Conservation (phyloP, 1,284 basidiomycete genomes). For the Limonomyces culmigenus region DNA sequence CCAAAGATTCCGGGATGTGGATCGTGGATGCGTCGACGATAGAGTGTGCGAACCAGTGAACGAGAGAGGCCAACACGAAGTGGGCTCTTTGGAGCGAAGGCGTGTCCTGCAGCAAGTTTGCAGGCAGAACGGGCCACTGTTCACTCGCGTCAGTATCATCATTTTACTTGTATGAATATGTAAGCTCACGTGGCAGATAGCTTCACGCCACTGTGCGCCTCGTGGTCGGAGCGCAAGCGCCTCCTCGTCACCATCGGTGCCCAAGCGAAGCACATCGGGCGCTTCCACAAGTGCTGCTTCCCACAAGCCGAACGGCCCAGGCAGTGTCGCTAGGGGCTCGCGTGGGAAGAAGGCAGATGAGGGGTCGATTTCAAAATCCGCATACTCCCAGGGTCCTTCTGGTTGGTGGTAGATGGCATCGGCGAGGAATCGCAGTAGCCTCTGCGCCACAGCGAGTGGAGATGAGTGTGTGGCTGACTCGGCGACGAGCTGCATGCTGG, state of each 20-base stretch:
- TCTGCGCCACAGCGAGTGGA: neutral
- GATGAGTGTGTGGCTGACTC: too few relatives aligned
- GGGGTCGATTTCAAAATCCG: slow-evolving; percentile 55
- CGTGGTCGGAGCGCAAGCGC: slow-evolving; percentile 29
- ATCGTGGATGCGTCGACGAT: slow-evolving; percentile 30
- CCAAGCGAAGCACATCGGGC: slow-evolving; percentile 39
- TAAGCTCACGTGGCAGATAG: slow-evolving; percentile 45
- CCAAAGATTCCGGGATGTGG: slow-evolving; percentile 58
- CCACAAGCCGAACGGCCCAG: slow-evolving; percentile 48
- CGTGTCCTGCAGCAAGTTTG: slow-evolving; percentile 32
- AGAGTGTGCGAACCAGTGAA: slow-evolving; percentile 83
- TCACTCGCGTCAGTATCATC: neutral
- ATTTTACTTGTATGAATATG: slow-evolving; percentile 3
- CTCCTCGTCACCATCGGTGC: slow-evolving; percentile 35
- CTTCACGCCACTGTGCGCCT: slow-evolving; percentile 51
- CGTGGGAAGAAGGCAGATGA: slow-evolving; percentile 80
- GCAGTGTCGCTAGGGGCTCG: slow-evolving; percentile 43
- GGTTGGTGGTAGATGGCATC: neutral
- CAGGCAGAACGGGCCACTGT: slow-evolving; percentile 57
- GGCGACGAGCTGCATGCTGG: neutral
- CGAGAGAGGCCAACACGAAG: slow-evolving; percentile 76
- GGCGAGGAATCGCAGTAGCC: neutral
- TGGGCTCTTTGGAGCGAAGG: slow-evolving; percentile 70
- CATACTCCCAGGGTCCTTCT: neutral
- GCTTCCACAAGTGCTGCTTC: slow-evolving; percentile 48